A percentile compares a stretch with the other conserved stretches of the same genome.
Conservation (phyloP, 805 yeast species). For the Kodamaea kakaduensis region DNA sequence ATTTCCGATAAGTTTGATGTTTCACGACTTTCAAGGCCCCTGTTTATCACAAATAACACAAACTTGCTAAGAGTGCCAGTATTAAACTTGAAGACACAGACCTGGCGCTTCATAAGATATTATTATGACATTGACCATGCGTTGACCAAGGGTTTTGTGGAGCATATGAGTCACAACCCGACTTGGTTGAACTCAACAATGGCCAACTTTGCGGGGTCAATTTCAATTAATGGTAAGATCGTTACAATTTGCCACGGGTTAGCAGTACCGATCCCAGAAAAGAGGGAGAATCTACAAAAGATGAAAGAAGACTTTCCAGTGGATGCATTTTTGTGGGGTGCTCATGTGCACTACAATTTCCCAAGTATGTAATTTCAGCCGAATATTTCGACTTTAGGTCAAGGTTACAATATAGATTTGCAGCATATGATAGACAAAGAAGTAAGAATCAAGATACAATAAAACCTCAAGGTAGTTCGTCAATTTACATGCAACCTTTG, state of each 20-base stretch:
- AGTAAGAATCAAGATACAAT: too few relatives aligned
- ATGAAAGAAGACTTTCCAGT: constrained; percentile 17
- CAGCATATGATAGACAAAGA: too few relatives aligned
- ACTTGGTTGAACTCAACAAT: constrained; percentile 27
- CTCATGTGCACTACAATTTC: constrained; percentile 32
- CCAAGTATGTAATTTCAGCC: constrained; percentile 34
- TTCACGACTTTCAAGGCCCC: constrained; percentile 28
- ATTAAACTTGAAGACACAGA: constrained; percentile 36
- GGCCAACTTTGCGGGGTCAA: constrained; percentile 28
- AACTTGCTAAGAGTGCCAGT: constrained; percentile 32
- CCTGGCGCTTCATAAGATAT: constrained; percentile 37
- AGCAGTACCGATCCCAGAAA: constrained; percentile 29
- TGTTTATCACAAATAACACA: constrained; percentile 24
- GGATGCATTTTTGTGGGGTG: constrained; percentile 30
- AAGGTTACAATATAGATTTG: too few relatives aligned
- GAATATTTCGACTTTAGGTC: too few relatives aligned
- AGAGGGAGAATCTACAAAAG: constrained; percentile 21
- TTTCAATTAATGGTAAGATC: constrained; percentile 31
- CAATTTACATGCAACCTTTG: too few relatives aligned
- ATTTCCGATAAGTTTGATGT: constrained; percentile 32
- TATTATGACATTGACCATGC: constrained; percentile 28
- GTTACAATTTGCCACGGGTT: constrained; percentile 38
- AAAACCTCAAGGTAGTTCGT: too few relatives aligned
- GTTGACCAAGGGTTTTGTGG: constrained; percentile 20
- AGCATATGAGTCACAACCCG: constrained; percentile 17